Base-by-base conservation (phyloP, 768 basidiomycete species). In the Auricularia heimuer region DNA sequence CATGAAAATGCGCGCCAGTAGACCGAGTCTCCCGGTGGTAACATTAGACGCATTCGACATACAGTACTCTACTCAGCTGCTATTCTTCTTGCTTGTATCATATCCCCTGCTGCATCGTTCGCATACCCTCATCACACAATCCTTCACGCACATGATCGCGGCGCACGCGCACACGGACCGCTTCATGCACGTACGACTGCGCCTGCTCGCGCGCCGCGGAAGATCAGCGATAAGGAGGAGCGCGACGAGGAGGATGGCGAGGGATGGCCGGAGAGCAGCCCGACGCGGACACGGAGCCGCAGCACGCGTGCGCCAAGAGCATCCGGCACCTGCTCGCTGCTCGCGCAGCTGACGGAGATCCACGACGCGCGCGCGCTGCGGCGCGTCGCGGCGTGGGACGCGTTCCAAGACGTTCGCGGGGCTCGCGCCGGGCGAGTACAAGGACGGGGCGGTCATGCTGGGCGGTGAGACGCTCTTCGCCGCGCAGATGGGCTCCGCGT, bases 351-450 rank as follows among this genome's bases (percentile, higher is more conserved):
- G 61, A 94, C 85, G 3, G 83, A 83, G 67, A 87, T 91, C 11
- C 94, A 98, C 71, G 94, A 97, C 70, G 76, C 84, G 68, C 84
- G 85, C 39, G 94, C 97, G 70, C 76, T 77, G 1, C 70, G 79
- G 7, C 87, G 84, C 67, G 79, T 87, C 64, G 85, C 84, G 67
- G 91, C 90, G 64, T 98, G 97, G 96, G 93, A 96, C 66, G 82
- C 79, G 0, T 98, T 95, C 72, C 84, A 81, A 82, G 0, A 85
- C 85, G 0, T 89, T 88, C 3, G 83, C 83, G 3, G 77, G 92
- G 44, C 79, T 91, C 3, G 90, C 89, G 8, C 78, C 88, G 1
- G 85, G 85, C 14, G 80, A 79, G 1, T 77, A 80, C 37, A 86
- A 85, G 64, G 85, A 85, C 64, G 54, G 65, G 61, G 62, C 68